phyloP scores from a whole-genome alignment of 129 eudicot genomes.

The Logfia minima region DNA sequence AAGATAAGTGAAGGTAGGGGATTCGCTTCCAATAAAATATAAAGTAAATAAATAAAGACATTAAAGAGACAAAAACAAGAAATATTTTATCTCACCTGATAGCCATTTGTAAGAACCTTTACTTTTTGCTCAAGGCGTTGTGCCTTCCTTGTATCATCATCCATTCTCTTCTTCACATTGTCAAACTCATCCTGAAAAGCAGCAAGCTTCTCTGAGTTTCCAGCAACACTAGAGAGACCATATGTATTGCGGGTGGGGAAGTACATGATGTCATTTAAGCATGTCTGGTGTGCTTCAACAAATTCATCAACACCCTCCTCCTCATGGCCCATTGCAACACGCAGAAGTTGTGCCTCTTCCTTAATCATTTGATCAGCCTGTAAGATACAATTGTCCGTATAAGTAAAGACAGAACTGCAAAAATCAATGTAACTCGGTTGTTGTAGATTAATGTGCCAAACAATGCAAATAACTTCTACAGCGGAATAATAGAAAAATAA shows the following conservation, averaged over 20 bases:
- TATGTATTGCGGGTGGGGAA: constrained; percentile 76
- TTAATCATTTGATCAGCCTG: constrained; percentile 81
- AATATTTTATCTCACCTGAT: constrained; percentile 52
- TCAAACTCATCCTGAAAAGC: constrained; percentile 88
- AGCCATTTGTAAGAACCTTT: constrained; percentile 82
- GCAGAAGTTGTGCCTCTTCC: constrained; percentile 58
- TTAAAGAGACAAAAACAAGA: background rate
- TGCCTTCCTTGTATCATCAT: constrained; percentile 90
- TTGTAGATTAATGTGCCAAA: background rate
- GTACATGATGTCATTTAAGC: constrained; percentile 79
- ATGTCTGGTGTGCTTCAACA: constrained; percentile 79
- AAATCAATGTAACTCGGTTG: background rate
- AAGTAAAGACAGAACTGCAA: background rate
- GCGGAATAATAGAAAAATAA: background rate
- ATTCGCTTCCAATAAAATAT: background rate
- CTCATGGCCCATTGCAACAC: constrained; percentile 89
- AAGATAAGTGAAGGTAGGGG: background rate
- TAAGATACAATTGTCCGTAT: background rate
- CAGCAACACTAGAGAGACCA: constrained; percentile 97
- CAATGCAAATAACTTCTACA: background rate
- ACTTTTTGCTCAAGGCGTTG: constrained; percentile 82
- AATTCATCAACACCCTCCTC: constrained; percentile 70
- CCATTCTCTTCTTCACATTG: constrained; percentile 88
- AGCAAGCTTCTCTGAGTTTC: constrained; percentile 68
- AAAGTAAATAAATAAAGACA: background rate